Evolutionary conservation across 2,329 filamentous ascomycete species (phyloP).

Genomic region (Ophiostoma pallidulum): DNA sequence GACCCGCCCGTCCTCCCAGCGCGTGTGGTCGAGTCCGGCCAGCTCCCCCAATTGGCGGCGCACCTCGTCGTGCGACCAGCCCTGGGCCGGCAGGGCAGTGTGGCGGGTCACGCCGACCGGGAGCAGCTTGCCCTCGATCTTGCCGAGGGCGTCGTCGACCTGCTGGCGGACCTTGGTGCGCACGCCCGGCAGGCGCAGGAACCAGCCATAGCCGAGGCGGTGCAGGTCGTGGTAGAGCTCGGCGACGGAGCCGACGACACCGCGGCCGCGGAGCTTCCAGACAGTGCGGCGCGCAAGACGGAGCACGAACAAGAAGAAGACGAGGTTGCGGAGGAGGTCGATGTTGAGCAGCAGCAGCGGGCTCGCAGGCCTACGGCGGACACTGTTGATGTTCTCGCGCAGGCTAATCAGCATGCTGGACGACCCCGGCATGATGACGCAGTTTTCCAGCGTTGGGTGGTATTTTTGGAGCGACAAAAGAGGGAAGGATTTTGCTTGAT

Average conservation of each 20-base stretch:
- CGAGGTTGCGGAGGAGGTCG: conserved; percentile 71
- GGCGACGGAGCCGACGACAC: conserved; percentile 66
- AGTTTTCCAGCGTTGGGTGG: neutral
- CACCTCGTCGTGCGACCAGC: conserved; percentile 71
- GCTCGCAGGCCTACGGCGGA: conserved; percentile 48
- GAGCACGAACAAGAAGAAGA: conserved; percentile 82
- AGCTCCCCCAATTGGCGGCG: conserved; percentile 70
- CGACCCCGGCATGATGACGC: conserved; percentile 50
- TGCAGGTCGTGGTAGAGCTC: conserved; percentile 65
- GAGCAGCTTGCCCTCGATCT: conserved; percentile 77
- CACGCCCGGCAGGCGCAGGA: conserved; percentile 79
- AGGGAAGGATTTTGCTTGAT: too few relatives aligned
- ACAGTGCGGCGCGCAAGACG: conserved; percentile 72
- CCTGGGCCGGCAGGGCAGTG: conserved; percentile 69
- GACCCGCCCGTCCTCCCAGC: conserved; percentile 93
- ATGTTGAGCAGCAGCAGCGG: conserved; percentile 54
- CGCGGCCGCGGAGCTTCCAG: conserved; percentile 82
- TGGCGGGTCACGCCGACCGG: conserved; percentile 59
- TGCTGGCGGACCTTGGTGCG: conserved; percentile 78
- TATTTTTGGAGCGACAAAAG: neutral
- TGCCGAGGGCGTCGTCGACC: conserved; percentile 67
- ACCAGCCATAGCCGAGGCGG: conserved; percentile 70
- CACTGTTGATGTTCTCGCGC: conserved; percentile 54
- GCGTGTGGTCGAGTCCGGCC: conserved; percentile 80
- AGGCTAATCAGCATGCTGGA: conserved; percentile 64